phyloP scores from a whole-genome alignment of 2,329 filamentous ascomycete genomes.

The Alternaria arborescens region DNA sequence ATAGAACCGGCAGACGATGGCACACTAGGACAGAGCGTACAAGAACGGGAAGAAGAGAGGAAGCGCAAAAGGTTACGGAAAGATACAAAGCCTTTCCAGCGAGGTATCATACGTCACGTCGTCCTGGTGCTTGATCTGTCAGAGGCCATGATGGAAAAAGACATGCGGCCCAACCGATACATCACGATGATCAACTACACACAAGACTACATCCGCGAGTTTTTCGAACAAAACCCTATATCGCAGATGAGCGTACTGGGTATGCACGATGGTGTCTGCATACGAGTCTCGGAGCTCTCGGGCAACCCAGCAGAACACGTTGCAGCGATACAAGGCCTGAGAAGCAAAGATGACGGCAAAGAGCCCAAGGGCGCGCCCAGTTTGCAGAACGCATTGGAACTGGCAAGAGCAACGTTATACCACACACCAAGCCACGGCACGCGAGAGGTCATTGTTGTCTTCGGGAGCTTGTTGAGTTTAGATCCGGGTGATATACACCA shows the following conservation, averaged over 20 bases:
- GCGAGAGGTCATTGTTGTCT: constrained; percentile 88
- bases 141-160: constrained; percentile 93
- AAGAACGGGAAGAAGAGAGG: constrained; percentile 79
- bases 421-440: constrained; percentile 94
- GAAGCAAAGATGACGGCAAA: constrained; percentile 68
- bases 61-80: constrained; percentile 82
- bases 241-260: constrained; percentile 92
- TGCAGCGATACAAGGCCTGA: constrained; percentile 73
- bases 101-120: constrained; percentile 96
- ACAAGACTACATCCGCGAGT: constrained; percentile 88
- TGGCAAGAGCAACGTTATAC: constrained; percentile 90
- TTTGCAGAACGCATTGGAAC: constrained; percentile 93
- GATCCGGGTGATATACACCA: constrained; percentile 96
- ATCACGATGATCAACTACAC: constrained; percentile 83
- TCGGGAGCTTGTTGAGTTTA: constrained; percentile 86
- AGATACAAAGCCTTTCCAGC: constrained; percentile 93
- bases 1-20: constrained; percentile 67
- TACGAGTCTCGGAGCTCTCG: constrained; percentile 86
- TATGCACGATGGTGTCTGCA: constrained; percentile 90
- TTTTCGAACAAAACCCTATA: constrained; percentile 98
- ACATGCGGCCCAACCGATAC: constrained; percentile 87
- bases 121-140: constrained; percentile 92
- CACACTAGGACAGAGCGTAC: constrained; percentile 74
- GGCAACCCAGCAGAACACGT: constrained; percentile 93
- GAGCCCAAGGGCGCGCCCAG: constrained; percentile 61